phyloP scores from a whole-genome alignment of 306 rosid species.

The Quercus glauca region DNA sequence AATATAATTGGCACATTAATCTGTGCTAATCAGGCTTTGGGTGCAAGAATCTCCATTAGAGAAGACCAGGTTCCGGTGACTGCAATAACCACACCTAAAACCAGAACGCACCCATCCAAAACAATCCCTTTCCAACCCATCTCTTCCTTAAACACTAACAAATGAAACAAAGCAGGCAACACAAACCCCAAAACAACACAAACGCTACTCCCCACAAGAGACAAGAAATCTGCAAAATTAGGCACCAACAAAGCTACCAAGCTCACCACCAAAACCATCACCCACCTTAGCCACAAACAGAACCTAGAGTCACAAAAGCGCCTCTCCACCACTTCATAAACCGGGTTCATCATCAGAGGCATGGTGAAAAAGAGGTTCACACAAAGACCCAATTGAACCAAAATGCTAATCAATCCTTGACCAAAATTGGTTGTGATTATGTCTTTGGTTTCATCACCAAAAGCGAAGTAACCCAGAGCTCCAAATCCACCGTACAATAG shows the following conservation, averaged over 20 bases:
- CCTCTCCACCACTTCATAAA: slow-evolving; percentile 68
- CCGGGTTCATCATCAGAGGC: slow-evolving; percentile 83
- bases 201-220: slow-evolving; percentile 69
- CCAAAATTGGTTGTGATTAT: slow-evolving; percentile 73
- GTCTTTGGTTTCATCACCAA: slow-evolving; percentile 67
- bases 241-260: slow-evolving; percentile 71
- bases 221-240: slow-evolving; percentile 71
- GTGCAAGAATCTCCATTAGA: slow-evolving; percentile 43
- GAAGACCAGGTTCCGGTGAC: slow-evolving; percentile 55
- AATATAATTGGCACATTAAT: neutral
- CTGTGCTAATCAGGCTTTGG: slow-evolving; percentile 32
- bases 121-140: slow-evolving; percentile 48
- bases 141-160: slow-evolving; percentile 58
- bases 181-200: slow-evolving; percentile 65
- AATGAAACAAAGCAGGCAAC: slow-evolving; percentile 69
- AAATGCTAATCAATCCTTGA: slow-evolving; percentile 41
- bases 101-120: slow-evolving; percentile 48
- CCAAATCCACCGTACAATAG: slow-evolving; percentile 65
- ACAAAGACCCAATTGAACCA: slow-evolving; percentile 64
- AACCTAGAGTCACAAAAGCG: slow-evolving; percentile 50
- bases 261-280: slow-evolving; percentile 48
- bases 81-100: slow-evolving; percentile 45
- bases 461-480: slow-evolving; percentile 65
- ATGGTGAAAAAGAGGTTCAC: slow-evolving; percentile 61
- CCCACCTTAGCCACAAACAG: slow-evolving; percentile 71